Conservation (phyloP, 1,139 yeast genomes). For the Nakaseomyces nivariensis region DNA sequence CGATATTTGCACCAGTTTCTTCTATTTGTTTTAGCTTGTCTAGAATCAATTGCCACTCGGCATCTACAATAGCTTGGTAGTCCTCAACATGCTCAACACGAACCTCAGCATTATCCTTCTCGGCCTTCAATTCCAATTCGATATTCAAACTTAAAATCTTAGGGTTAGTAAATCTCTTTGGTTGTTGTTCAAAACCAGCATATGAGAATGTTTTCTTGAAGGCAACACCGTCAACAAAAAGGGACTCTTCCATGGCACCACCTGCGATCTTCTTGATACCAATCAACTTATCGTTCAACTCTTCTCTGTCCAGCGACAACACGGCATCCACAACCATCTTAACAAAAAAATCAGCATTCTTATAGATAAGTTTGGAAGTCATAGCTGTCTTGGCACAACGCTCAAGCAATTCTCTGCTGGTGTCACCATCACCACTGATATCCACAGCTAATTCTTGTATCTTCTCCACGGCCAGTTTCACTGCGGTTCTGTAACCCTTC, state of each 20-base stretch:
- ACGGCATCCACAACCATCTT: constrained; percentile 97
- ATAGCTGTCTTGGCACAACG: constrained; percentile 95
- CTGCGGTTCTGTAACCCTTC: constrained; percentile 81
- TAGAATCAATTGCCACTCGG: constrained; percentile 93
- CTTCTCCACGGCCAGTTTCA: constrained; percentile 62
- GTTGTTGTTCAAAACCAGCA: constrained; percentile 98
- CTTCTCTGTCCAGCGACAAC: constrained; percentile 69
- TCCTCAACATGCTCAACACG: constrained; percentile 89
- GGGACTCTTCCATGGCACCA: constrained; percentile 90
- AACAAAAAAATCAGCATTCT: constrained; percentile 80
- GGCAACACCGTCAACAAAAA: constrained; percentile 88
- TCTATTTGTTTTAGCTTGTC: constrained; percentile 77
- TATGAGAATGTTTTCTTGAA: constrained; percentile 94
- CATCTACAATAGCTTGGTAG: constrained; percentile 93
- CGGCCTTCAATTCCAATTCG: constrained; percentile 93
- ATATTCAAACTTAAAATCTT: constrained; percentile 79
- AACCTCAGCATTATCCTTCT: constrained; percentile 98
- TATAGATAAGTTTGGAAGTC: constrained; percentile 87
- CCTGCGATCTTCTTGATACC: constrained; percentile 95
- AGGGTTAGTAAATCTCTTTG: constrained; percentile 71
- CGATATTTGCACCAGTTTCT: constrained; percentile 83
- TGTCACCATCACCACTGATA: constrained; percentile 37
- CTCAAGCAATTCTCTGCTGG: constrained; percentile 60
- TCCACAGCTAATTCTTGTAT: constrained; percentile 69
- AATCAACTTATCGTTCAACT: constrained; percentile 78